These are phyloP conservation scores for Podila epicladia DNA, from an alignment of 192 early-diverging fungal species.

Conservation along the genomic window DNA sequence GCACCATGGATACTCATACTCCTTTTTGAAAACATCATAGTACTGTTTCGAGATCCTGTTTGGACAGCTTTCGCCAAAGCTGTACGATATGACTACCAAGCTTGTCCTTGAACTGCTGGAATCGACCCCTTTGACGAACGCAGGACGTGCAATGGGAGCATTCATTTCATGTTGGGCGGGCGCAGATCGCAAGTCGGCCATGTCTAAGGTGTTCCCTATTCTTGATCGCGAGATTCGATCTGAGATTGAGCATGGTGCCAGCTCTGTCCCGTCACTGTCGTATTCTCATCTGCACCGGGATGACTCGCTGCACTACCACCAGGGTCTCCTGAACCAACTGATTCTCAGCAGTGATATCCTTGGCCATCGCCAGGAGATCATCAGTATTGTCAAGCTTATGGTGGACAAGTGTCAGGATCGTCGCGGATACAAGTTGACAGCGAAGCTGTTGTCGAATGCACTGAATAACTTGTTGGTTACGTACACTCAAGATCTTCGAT, in stretches of 20 bases:
- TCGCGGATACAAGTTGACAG: constrained; percentile 78
- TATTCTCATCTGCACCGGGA: constrained; percentile 58
- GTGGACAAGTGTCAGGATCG: constrained; percentile 63
- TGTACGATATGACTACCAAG: constrained; percentile 70
- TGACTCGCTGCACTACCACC: constrained; percentile 84
- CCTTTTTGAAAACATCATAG: constrained; percentile 24
- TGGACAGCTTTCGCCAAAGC: constrained; percentile 68
- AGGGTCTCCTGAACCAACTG: constrained; percentile 70
- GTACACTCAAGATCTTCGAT: constrained; percentile 70
- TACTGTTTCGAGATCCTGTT: constrained; percentile 76
- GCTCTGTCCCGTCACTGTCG: constrained; percentile 56
- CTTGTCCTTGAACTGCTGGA: constrained; percentile 70
- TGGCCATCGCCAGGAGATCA: constrained; percentile 58
- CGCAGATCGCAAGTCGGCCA: constrained; percentile 54
- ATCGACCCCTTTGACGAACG: constrained; percentile 70
- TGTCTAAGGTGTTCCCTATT: constrained; percentile 67
- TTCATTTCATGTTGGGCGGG: constrained; percentile 32
- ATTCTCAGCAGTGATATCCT: constrained; percentile 60
- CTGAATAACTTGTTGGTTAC: constrained; percentile 58
- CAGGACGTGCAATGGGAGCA: constrained; percentile 70
- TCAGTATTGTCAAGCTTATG: constrained; percentile 59
- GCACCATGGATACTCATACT: not conserved
- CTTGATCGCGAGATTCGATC: constrained; percentile 63
- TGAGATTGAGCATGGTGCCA: constrained; percentile 75
- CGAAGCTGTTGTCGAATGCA: constrained; percentile 62